Evolutionary conservation across 306 rosid species (phyloP), one percentile per base, ranked within the genome.

Genomic region (Cicer arietinum): DNA sequence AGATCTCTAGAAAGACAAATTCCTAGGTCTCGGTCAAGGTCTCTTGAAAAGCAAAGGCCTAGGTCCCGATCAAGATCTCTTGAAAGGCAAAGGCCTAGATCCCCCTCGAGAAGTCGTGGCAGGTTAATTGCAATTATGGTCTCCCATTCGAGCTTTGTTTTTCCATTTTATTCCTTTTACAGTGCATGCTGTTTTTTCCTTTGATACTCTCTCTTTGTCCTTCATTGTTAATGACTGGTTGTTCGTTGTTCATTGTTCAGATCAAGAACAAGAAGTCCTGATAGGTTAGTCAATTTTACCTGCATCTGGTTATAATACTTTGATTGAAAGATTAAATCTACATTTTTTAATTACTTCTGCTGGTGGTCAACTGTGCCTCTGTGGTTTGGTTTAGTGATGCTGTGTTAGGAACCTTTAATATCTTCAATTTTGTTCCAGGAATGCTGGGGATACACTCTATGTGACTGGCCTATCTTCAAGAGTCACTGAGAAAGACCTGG

Each of bases 381-480:
- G 77, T 74, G 40, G 8, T 41, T 37, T 59, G 47, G 53, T 60
- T 52, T 70, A 18, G 41, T 40, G 30, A 66, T 40, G 16, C 7
- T 83, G 43, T 53, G 54, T 86, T 13, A 58, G 63, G 59, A 65
- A 67, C 16, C 60, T 73, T 45, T 80, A 46, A 75, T 43, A 70
- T 71, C 60, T 76, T 22, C 22, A 40, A 48, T 53, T 18, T 8
- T 48, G 58, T 72, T 77, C 12, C 52, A 56, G 47, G n/a, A 95
- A 95, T 80, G 77, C 84, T 57, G 99, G 99, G 68, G 84, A 73
- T 85, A 86, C 99, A 10, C 98, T 95, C 45, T 95, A 95, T 76
- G 99, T 95, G 41, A 95, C 99, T 57, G 99, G 99, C 42, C 84
- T 95, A 46, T 92, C 98, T 60, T 86, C 94, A 48, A 90, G 99